A percentile compares a stretch with the other conserved stretches of the same genome.
Conservation (phyloP, 1,139 yeast species). For the Candida pseudocylindracea region DNA sequence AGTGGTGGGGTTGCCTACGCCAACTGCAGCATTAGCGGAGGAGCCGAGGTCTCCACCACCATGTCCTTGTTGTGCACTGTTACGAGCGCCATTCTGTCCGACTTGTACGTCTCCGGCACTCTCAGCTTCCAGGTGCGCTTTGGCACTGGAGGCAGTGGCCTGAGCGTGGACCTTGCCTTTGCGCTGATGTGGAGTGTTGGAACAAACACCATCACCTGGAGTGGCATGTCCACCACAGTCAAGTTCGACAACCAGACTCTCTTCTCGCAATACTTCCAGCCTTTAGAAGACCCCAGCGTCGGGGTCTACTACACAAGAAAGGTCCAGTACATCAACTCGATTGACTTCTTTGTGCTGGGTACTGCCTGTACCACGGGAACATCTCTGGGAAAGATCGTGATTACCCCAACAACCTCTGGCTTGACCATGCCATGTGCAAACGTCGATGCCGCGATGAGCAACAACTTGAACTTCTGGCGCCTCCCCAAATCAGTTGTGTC, state of each 20-base stretch:
- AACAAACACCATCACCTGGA: conserved; percentile 8
- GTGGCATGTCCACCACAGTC: conserved; percentile 7
- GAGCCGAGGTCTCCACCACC: too few relatives aligned
- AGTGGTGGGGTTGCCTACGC: conserved; percentile 7
- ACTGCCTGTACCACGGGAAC: too few relatives aligned
- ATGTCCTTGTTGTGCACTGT: conserved; percentile 7
- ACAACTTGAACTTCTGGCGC: conserved; percentile 7
- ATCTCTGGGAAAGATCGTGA: too few relatives aligned
- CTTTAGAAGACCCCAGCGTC: too few relatives aligned
- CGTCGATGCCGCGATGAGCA: conserved; percentile 2
- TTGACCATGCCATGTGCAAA: not conserved
- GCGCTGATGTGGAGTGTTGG: conserved; percentile 8
- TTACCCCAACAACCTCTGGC: too few relatives aligned
- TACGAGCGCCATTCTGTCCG: conserved; percentile 3
- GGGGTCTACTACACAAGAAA: too few relatives aligned
- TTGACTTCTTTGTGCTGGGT: too few relatives aligned
- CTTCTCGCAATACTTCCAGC: too few relatives aligned
- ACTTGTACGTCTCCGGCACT: conserved; percentile 7
- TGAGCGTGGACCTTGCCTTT: conserved; percentile 6
- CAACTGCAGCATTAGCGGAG: conserved; percentile 5
- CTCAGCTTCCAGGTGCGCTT: conserved; percentile 9
- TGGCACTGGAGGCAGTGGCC: conserved; percentile 8
- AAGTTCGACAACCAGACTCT: conserved; percentile 3
- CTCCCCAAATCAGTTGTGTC: conserved; percentile 3
- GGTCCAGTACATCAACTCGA: too few relatives aligned